Evolutionary conservation across 768 basidiomycete species (phyloP), one percentile per base, ranked within the genome.

Genomic region (Tephrocybe sp.): DNA sequence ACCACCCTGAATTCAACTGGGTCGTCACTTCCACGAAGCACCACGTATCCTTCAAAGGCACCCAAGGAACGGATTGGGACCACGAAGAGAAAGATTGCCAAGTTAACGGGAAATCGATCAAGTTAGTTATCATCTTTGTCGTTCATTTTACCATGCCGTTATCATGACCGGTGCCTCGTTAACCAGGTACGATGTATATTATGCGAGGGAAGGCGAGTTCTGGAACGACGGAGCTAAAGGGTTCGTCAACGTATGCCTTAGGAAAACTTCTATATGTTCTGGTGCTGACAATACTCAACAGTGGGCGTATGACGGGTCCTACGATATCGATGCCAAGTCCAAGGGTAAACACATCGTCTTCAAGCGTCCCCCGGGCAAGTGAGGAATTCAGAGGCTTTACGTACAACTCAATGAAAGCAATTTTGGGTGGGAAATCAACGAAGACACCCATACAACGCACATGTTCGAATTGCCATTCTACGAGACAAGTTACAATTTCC

Each of bases 11-110:
- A 21, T 52, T 48, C 32, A 62, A 64, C 43, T 59, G 53, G 43
- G 47, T 60, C 11, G 45, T 54, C 15, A 60, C 56, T 44, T 58
- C 55, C 31, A 57, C 56, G 4, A 53, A 57, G 24, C 64, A 65
- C 34, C 49, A 38, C 13, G 54, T 38, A 0, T 22, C 53, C 15
- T 64, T 55, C 42, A 53, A 60, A 21, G 62, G 64, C n/a, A 28
- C 5, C 6, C 42, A 43, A 41, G 57, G 56, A 45, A 56, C 42
- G 9, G 62, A 65, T 28, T 65, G 61, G 61, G 57, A 49, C 25
- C 61, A 62, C 38, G 46, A 50, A 24, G 58, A 60, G 30, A 56
- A 59, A 43, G 56, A 60, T 19, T 19, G 18, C 18, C n/a, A 19
- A 16, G 6, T 1, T 9, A 21, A 26, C 8, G 25, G 26, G 26